Percentiles rank a stretch among this genome's conserved stretches.
phyloP scores from a whole-genome alignment of 164 flowering plant species.

The Vitis rotundifolia region DNA sequence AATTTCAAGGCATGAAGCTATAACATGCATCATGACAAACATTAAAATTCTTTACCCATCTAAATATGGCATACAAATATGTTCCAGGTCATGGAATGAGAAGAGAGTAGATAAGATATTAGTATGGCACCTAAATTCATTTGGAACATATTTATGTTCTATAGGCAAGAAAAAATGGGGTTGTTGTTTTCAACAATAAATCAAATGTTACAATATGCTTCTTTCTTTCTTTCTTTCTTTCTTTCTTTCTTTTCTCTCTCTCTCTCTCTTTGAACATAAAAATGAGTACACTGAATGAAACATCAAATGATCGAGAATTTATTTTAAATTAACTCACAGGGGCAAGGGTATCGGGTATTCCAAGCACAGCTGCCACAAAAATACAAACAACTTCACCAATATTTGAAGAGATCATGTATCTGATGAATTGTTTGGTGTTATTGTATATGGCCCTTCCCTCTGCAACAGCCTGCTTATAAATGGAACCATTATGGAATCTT shows the following conservation, averaged over 20 bases:
- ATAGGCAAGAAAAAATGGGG: background rate
- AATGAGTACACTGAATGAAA: background rate
- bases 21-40: no score
- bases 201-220: background rate
- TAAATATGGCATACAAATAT: background rate
- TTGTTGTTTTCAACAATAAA: no score
- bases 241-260: no score
- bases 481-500: background rate
- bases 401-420: conserved; percentile 99
- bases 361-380: conserved; percentile 98
- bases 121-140: background rate
- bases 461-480: conserved; percentile 83
- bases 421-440: conserved; percentile 96
- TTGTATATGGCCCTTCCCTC: conserved; percentile 99
- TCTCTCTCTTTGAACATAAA: background rate
- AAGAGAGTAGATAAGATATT: background rate
- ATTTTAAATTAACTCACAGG: conserved; percentile 62
- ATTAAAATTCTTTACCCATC: background rate
- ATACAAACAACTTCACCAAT: conserved; percentile 99
- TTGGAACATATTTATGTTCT: background rate
- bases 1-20: no score
- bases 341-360: conserved; percentile 96
- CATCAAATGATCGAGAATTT: background rate
- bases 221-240: no score
- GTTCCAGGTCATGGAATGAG: background rate